Evolutionary conservation across 2,329 filamentous ascomycete species (phyloP), one percentile per base, ranked within the genome.

Genomic region (Sclerotinia subarctica): DNA sequence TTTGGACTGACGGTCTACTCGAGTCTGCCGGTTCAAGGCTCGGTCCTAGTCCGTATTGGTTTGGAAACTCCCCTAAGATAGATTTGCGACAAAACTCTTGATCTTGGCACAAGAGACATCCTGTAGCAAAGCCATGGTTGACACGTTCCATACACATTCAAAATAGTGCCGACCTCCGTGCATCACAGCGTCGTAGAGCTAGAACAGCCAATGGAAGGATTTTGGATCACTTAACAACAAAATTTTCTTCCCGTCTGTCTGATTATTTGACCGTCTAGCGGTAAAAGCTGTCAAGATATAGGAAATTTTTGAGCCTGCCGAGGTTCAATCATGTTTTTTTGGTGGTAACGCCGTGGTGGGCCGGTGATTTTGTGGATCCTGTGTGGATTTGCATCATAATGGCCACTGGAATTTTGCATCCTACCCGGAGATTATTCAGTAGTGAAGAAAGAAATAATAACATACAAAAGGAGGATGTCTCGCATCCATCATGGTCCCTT

Each of bases 361-460:
- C 26, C n/a, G 17, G 5, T 35, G 8, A 24, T 26, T 38, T 26
- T 62, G 46, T 63, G 59, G 59, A 51, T 32, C 26, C 21, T 21
- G 24, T 51, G 47, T 63, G 46, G 59, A 26, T 51, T 51, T 51
- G 11, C 59, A 42, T 63, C 29, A 51, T 63, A 4, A 32, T 24
- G 26, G 21, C 15, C 21, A 15, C 57, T 32, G 15, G 26, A 47
- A 32, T 44, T 19, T 47, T 49, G 21, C 58, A 24, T 35, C 29
- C 44, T 49, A 26, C 21, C 59, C 59, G 49, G 32, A 64, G n/a
- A 54, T 54, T 64, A 38, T 54, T 64, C 19, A 32, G 47, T 56
- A 38, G 29, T 52, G 11, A 44, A 54, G 49, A 17, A 5, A 42
- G 3, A 42, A 56, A 54, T 44, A 54, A 44, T 15, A 42, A 42